Percentiles rank a stretch among this genome's conserved stretches.
Conservation (phyloP, 805 yeast species). For the Lachancea lanzarotensis region DNA sequence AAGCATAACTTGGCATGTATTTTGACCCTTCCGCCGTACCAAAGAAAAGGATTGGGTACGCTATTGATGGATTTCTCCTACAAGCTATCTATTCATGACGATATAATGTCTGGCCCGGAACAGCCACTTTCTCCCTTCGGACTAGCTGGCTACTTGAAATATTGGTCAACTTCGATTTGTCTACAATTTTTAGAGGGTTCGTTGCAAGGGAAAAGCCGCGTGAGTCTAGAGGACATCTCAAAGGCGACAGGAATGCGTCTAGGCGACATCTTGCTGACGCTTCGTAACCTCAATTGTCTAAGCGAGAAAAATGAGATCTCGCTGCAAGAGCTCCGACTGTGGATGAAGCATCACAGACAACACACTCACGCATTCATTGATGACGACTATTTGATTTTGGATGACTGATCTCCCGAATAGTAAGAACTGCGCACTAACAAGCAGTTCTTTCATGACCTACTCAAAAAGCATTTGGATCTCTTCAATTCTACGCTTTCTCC, state of each 20-base stretch:
- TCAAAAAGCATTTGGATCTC: conserved; percentile 65
- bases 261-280: conserved; percentile 53
- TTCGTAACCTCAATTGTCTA: conserved; percentile 49
- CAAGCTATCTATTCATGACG: conserved; percentile 59
- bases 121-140: conserved; percentile 85
- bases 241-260: conserved; percentile 55
- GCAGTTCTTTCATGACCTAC: conserved; percentile 6
- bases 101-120: conserved; percentile 79
- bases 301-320: conserved; percentile 23
- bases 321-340: conserved; percentile 14
- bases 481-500: conserved; percentile 61
- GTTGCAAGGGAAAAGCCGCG: conserved; percentile 23
- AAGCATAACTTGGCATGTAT: conserved; percentile 87
- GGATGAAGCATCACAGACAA: conserved; percentile 11
- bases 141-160: conserved; percentile 57
- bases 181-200: conserved; percentile 39
- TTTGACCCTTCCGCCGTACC: conserved; percentile 87
- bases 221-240: conserved; percentile 47
- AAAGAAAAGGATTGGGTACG: conserved; percentile 69
- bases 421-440: not conserved
- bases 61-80: conserved; percentile 80
- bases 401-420: conserved; percentile 9
- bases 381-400: conserved; percentile 25
- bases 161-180: conserved; percentile 61
- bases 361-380: conserved; percentile 15